Base-by-base conservation (phyloP, 129 eudicot species). In the Flaveria sonorensis region DNA sequence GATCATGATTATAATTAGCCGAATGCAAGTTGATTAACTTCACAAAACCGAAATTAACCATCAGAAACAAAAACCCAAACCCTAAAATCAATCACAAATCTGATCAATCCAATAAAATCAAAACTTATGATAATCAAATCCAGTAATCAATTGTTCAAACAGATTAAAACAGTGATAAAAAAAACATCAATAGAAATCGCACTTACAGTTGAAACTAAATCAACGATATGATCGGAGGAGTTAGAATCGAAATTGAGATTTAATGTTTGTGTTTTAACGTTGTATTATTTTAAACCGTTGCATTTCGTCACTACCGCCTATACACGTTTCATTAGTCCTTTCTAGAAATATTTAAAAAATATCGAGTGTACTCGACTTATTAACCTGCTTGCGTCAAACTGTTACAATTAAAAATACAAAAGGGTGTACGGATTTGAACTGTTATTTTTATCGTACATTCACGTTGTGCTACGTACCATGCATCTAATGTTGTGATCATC, bases 191-290 rank as follows among this genome's bases (percentile, higher is more conserved):
- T 75, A 14, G 59, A 23, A 24, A 75, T 8, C 53, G 72, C 39
- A 63, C 72, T 63, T 63, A 75, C 72, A 75, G 79, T 75, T 48
- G 79, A 75, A 63, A 75, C 48, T 63, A 75, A 5, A 63, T n/a
- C 50, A 75, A 9, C 63, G 72, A 1, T 36, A 63, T 28, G 48
- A 63, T 47, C 48, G 28, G 65, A 46, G 70, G 57, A 59, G 70
- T 42, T 14, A 7, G 10, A 74, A 46, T 24, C 53, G 53, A 48
- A 48, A 0, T 26, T 63, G 50, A 63, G 72, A 75, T 75, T 75
- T 36, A n/a, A 28, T 71, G 10, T 71, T 1, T 39, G 47, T 48
- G 40, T 36, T 36, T 71, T 71, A 56, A 51, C 76, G 76, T 71
- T 51, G 76, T 9, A 9, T 28, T 71, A n/a, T 50, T 28, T 68